These are phyloP conservation scores for Ophiostoma piceae DNA, from an alignment of 2,329 filamentous ascomycete genomes.

Conservation along the genomic window DNA sequence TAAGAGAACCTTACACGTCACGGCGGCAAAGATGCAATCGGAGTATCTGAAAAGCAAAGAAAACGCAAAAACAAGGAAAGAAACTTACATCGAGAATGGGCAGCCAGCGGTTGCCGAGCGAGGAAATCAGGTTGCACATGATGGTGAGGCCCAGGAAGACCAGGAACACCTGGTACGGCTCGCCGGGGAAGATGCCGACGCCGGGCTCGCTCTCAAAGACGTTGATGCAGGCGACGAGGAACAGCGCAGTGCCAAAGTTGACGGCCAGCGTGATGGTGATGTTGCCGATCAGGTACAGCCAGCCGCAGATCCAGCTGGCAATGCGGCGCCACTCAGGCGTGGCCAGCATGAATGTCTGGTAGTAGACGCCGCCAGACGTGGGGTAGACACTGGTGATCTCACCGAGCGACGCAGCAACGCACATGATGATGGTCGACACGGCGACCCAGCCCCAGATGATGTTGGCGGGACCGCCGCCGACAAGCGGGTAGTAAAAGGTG, in stretches of 20 bases:
- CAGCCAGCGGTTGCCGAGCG: slow-evolving; percentile 14
- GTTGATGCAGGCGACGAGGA: slow-evolving; percentile 16
- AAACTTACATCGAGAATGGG: slow-evolving; percentile 16
- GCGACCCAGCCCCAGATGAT: slow-evolving; percentile 17
- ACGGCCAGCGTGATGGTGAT: slow-evolving; percentile 14
- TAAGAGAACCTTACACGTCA: slow-evolving; percentile 12
- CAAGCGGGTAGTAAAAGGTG: slow-evolving; percentile 13
- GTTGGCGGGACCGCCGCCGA: slow-evolving; percentile 14
- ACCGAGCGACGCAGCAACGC: slow-evolving; percentile 10
- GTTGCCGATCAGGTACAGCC: slow-evolving; percentile 15
- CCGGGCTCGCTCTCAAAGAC: slow-evolving; percentile 17
- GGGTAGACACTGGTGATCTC: slow-evolving; percentile 16
- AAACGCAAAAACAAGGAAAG: background rate
- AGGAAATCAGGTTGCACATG: background rate
- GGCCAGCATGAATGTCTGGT: slow-evolving; percentile 14
- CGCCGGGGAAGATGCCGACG: slow-evolving; percentile 15
- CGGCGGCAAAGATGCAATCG: background rate
- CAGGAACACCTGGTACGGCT: slow-evolving; percentile 15
- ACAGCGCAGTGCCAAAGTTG: slow-evolving; percentile 15
- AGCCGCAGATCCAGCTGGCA: slow-evolving; percentile 16
- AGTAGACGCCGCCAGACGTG: slow-evolving; percentile 15
- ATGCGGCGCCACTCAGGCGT: background rate
- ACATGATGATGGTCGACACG: slow-evolving; percentile 11
- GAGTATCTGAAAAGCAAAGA: background rate
- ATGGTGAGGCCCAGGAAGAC: slow-evolving; percentile 15